These are phyloP conservation scores for Russula foetens DNA, from an alignment of 768 basidiomycete species.

Conservation along the genomic window DNA sequence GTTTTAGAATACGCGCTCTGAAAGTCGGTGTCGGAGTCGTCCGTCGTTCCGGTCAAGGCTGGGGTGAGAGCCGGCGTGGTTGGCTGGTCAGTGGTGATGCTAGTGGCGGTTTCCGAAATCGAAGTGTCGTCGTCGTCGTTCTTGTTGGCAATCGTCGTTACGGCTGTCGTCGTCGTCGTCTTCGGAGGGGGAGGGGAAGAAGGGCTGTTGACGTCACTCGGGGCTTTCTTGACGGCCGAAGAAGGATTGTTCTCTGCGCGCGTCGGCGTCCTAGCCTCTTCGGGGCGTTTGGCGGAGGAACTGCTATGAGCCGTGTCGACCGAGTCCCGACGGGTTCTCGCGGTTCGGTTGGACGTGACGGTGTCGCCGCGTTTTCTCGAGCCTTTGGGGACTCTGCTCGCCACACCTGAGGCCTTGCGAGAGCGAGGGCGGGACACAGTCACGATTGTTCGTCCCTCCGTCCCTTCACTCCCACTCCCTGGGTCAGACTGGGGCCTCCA, in stretches of 20 bases:
- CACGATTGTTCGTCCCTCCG: slow-evolving; percentile 25
- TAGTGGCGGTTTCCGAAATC: not conserved
- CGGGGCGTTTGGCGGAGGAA: not conserved
- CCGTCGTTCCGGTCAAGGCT: slow-evolving; percentile 20
- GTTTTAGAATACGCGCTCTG: slow-evolving; percentile 69
- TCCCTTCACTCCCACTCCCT: slow-evolving; percentile 43
- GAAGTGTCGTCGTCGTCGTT: not conserved
- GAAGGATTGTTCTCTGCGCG: not conserved
- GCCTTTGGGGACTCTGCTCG: not conserved
- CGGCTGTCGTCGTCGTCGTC: not conserved
- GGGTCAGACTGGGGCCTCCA: slow-evolving; percentile 39
- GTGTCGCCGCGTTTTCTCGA: slow-evolving; percentile 44
- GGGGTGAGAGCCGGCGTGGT: slow-evolving; percentile 21
- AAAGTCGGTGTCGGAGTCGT: slow-evolving; percentile 45
- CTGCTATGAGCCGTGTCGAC: slow-evolving; percentile 31
- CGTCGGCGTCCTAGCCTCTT: slow-evolving; percentile 4
- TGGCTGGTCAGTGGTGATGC: slow-evolving; percentile 4
- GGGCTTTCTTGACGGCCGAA: not conserved
- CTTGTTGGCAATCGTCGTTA: not conserved
- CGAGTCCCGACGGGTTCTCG: slow-evolving; percentile 28
- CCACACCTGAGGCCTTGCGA: slow-evolving; percentile 29
- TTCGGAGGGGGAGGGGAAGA: not conserved
- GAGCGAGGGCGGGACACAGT: slow-evolving; percentile 25
- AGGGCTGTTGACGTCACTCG: not conserved
- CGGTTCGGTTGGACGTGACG: slow-evolving; percentile 36